Conservation (phyloP, 2,329 filamentous ascomycete species). For the Beauveria scarabaeidicola region DNA sequence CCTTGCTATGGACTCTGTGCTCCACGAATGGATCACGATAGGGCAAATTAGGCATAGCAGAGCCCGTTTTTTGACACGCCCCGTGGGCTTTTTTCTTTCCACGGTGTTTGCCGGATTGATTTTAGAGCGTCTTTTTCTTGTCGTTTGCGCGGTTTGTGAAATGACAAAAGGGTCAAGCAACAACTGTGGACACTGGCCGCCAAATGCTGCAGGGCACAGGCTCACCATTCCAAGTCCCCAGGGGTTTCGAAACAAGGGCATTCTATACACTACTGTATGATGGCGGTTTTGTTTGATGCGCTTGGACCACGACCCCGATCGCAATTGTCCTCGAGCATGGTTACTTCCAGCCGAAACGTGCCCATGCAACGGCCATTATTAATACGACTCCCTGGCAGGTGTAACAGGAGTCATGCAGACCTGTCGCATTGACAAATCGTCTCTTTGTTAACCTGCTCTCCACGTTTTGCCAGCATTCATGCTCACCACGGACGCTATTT, state of each 20-base stretch:
- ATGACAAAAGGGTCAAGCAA: constrained; percentile 4
- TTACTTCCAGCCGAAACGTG: constrained; percentile 7
- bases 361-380: neutral
- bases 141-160: neutral
- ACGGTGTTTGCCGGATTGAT: neutral
- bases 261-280: neutral
- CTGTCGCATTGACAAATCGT: constrained; percentile 3
- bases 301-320: constrained; percentile 1
- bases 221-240: neutral
- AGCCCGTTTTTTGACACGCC: neutral
- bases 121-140: neutral
- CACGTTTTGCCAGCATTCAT: neutral
- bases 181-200: neutral
- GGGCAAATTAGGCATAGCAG: neutral
- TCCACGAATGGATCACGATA: constrained; percentile 1
- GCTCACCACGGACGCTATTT: neutral
- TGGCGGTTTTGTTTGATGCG: constrained; percentile 2
- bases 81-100: neutral
- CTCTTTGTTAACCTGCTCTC: neutral
- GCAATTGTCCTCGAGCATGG: neutral
- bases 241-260: constrained; percentile 2
- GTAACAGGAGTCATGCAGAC: neutral
- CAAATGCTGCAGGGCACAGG: neutral
- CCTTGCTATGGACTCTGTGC: constrained; percentile 4
- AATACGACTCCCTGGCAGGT: neutral